phyloP scores from a whole-genome alignment of 2,329 filamentous ascomycete genomes.

The Penicillium verrucosum region DNA sequence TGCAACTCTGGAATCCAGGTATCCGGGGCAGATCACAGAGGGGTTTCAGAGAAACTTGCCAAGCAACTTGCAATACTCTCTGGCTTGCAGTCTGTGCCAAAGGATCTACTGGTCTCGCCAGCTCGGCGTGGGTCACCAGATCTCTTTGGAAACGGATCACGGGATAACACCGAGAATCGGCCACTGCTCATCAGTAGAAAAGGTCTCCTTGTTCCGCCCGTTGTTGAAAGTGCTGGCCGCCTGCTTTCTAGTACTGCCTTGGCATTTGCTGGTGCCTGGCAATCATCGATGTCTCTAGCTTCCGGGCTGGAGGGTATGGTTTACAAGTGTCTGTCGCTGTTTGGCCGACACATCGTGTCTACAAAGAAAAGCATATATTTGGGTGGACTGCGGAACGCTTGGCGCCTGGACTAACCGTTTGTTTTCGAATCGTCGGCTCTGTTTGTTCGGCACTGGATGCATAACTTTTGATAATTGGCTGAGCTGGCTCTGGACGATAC shows the following conservation, averaged over 20 bases:
- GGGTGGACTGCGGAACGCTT: neutral
- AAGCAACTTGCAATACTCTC: neutral
- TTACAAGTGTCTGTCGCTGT: conserved; percentile 9
- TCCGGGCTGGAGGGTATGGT: conserved; percentile 3
- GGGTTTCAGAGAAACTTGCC: neutral
- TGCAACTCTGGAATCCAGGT: neutral
- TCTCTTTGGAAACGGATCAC: neutral
- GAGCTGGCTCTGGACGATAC: neutral
- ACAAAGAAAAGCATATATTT: conserved; percentile 7
- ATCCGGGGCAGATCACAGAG: neutral
- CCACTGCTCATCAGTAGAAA: neutral
- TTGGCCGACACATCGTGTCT: conserved; percentile 11
- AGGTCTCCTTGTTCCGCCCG: neutral
- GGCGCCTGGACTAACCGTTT: neutral
- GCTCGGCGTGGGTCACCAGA: neutral
- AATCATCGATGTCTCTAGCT: conserved; percentile 1
- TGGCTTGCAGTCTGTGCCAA: neutral
- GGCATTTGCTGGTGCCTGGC: conserved; percentile 7
- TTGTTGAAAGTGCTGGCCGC: neutral
- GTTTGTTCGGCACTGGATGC: neutral
- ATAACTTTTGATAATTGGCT: neutral
- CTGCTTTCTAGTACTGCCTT: conserved; percentile 5
- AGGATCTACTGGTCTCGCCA: neutral
- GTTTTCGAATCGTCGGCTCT: neutral
- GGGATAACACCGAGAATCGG: neutral